Base-by-base conservation (phyloP, 2,329 filamentous ascomycete genomes). In the Knoxdaviesia capensis region DNA sequence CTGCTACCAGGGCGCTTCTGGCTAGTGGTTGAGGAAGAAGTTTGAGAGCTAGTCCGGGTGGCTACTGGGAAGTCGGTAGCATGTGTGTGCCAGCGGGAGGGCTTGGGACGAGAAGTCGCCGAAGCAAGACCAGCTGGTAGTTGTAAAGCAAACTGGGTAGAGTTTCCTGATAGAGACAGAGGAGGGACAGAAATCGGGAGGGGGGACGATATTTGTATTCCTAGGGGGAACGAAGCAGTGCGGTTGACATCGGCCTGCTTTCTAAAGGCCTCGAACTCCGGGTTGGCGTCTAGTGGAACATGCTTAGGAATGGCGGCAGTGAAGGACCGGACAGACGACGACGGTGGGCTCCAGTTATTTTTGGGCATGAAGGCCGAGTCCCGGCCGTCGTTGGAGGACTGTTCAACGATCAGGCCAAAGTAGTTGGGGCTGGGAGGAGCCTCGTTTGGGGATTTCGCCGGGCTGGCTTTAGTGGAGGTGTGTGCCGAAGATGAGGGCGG, bases 231-330 rank as follows among this genome's bases (percentile, higher is more conserved):
- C 20, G 20, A 20, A 20, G 20, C 20, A 20, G 20, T 20, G 20
- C 61, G 60, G 49, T 77, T 77, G 34, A 71, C 65, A 52, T 87
- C 81, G n/a, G 74, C 71, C 52, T 85, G 78, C 48, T 69, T 74
- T 50, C 68, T 69, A 54, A 92, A 88, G 3, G 80, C 79, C 54
- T 88, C 83, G 48, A 81, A 88, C n/a, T 86, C 78, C 6, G 80
- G 72, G 51, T 87, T 86, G 33, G 78, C 74, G 51, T 88, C 80
- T 41, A 84, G 61, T 0, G 82, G 71, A 6, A 85, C 61, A 34
- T 38, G 31, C 47, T 75, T 75, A 3, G 83, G 81, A 6, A 81
- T 70, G 3, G 72, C 69, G 10, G 77, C 71, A 20, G 68, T 72
- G 42, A 80, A 82, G 0, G 78, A 81, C 51, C 74, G 75, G 40